These are phyloP conservation scores for Stropharia rugosoannulata DNA, from an alignment of 768 basidiomycete species.

Conservation along the genomic window DNA sequence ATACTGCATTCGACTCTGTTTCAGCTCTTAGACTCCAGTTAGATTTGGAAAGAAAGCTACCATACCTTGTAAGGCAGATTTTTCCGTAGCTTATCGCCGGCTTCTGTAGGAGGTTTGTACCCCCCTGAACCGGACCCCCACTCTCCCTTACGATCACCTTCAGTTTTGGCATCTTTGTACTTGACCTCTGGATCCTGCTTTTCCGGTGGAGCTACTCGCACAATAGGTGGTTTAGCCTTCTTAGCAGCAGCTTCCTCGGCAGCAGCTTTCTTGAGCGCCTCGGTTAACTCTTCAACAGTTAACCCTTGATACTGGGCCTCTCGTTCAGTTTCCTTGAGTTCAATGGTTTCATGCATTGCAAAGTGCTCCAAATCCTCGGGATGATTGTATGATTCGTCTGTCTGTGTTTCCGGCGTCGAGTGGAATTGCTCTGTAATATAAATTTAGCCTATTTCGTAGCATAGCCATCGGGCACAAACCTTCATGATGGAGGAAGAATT, in stretches of 20 bases:
- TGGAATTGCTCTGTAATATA: slow-evolving; percentile 76
- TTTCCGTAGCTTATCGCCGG: slow-evolving; percentile 76
- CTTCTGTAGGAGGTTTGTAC: slow-evolving; percentile 69
- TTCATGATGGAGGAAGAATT: slow-evolving; percentile 98
- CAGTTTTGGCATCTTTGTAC: slow-evolving; percentile 54
- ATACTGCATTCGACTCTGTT: slow-evolving; percentile 70
- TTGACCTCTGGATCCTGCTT: slow-evolving; percentile 66
- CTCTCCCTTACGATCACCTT: slow-evolving; percentile 54
- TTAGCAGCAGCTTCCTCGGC: slow-evolving; percentile 21
- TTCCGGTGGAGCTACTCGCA: slow-evolving; percentile 60
- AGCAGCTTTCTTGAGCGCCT: slow-evolving; percentile 43
- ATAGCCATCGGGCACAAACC: slow-evolving; percentile 41
- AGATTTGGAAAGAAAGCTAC: slow-evolving; percentile 3
- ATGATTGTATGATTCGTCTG: slow-evolving; percentile 91
- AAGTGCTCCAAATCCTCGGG: slow-evolving; percentile 95
- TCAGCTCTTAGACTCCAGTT: slow-evolving; percentile 42
- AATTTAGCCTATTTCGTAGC: neutral
- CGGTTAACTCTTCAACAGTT: slow-evolving; percentile 66
- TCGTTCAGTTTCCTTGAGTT: slow-evolving; percentile 77
- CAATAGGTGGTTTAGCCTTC: slow-evolving; percentile 40
- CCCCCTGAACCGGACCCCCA: slow-evolving; percentile 75
- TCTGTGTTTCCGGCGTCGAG: slow-evolving; percentile 95
- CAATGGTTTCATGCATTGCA: slow-evolving; percentile 82
- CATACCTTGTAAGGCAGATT: slow-evolving; percentile 88
- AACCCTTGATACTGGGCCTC: slow-evolving; percentile 87